Conservation (phyloP, 2,329 filamentous ascomycete species). For the Botryotinia calthae region DNA sequence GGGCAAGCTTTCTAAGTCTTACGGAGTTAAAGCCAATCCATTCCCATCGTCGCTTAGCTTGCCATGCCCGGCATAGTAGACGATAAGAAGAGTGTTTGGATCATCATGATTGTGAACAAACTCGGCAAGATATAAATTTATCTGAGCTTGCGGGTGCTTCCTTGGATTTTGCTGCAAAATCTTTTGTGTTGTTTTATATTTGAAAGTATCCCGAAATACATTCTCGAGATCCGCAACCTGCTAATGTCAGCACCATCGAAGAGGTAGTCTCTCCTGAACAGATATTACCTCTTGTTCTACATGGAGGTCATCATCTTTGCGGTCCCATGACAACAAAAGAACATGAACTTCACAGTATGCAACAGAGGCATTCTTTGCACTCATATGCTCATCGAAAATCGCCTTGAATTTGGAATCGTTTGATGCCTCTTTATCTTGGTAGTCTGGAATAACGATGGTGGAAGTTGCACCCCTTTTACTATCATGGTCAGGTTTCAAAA, state of each 20-base stretch:
- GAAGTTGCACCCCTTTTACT: too few relatives aligned
- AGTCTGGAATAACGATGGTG: not conserved
- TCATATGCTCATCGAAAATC: not conserved
- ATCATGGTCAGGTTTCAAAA: not conserved
- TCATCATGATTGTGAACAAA: not conserved
- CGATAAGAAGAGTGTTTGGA: not conserved
- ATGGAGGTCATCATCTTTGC: constrained; percentile 9
- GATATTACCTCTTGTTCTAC: not conserved
- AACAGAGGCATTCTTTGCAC: not conserved
- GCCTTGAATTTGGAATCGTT: not conserved
- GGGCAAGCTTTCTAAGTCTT: not conserved
- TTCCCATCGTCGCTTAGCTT: not conserved
- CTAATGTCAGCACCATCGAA: not conserved
- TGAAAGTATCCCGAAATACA: not conserved
- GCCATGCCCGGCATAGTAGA: constrained; percentile 16
- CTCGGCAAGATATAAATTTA: not conserved
- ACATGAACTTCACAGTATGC: not conserved
- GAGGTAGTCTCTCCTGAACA: fast-evolving
- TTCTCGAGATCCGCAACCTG: constrained; percentile 4
- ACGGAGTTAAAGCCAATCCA: not conserved
- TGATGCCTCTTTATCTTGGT: constrained; percentile 12
- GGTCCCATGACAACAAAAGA: constrained; percentile 15
- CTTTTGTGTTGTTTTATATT: constrained; percentile 4
- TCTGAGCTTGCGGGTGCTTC: not conserved
- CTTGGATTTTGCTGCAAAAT: not conserved